phyloP scores from a whole-genome alignment of 2,329 filamentous ascomycete genomes.

The Neofusicoccum sp. region DNA sequence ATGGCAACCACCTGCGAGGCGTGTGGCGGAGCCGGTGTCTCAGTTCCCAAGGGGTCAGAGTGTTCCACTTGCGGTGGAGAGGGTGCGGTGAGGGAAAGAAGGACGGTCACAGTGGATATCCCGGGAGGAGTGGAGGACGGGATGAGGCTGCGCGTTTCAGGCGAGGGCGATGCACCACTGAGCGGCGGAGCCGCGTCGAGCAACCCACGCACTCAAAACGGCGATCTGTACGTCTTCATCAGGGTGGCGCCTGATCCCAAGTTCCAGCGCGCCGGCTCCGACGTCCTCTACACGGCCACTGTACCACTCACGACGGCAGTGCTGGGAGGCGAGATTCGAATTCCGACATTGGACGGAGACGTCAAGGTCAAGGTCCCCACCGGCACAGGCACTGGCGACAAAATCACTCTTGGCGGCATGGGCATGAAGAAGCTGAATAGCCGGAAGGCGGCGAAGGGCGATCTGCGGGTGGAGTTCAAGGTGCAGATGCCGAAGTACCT shows the following conservation, averaged over 20 bases:
- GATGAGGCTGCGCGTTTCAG: slow-evolving; percentile 83
- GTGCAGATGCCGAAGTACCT: slow-evolving; percentile 95
- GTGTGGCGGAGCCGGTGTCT: slow-evolving; percentile 78
- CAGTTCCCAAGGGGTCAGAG: slow-evolving; percentile 77
- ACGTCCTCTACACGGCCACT: slow-evolving; percentile 88
- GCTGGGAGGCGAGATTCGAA: slow-evolving; percentile 83
- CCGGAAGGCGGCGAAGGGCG: slow-evolving; percentile 70
- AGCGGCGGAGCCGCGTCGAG: slow-evolving; percentile 70
- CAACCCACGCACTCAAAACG: slow-evolving; percentile 67
- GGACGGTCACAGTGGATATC: slow-evolving; percentile 86
- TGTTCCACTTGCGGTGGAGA: slow-evolving; percentile 80
- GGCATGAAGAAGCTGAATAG: slow-evolving; percentile 84
- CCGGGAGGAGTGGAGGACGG: slow-evolving; percentile 95
- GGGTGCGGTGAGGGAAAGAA: slow-evolving; percentile 80
- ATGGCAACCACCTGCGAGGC: slow-evolving; percentile 86
- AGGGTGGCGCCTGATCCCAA: slow-evolving; percentile 86
- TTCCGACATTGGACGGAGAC: slow-evolving; percentile 88
- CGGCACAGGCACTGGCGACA: slow-evolving; percentile 90
- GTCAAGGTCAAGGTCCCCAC: slow-evolving; percentile 90
- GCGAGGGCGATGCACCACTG: slow-evolving; percentile 83
- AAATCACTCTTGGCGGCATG: slow-evolving; percentile 84
- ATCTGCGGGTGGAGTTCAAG: slow-evolving; percentile 92
- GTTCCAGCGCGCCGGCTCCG: slow-evolving; percentile 83
- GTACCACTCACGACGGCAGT: slow-evolving; percentile 92
- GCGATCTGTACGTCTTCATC: slow-evolving; percentile 90